These are phyloP conservation scores for Blastobotrys robertii DNA, from an alignment of 805 yeast species.

Conservation along the genomic window DNA sequence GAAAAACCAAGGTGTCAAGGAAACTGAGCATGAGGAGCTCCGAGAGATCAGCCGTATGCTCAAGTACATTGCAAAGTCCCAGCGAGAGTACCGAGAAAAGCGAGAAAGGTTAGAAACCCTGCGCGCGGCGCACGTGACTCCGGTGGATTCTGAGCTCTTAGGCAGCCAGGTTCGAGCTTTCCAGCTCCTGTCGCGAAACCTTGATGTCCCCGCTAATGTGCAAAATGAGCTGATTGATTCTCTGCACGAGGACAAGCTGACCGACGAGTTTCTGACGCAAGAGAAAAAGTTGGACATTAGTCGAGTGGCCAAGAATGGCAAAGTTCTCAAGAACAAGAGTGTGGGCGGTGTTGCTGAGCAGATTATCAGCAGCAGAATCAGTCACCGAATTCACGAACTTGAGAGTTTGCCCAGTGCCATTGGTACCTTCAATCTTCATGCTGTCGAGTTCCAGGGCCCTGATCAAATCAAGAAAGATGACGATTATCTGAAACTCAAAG, in stretches of 20 bases:
- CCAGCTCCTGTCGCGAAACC: slow-evolving; percentile 46
- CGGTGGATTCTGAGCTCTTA: slow-evolving; percentile 37
- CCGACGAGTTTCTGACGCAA: background rate
- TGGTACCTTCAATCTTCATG: slow-evolving; percentile 22
- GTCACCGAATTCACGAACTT: slow-evolving; percentile 36
- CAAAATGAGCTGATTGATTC: slow-evolving; percentile 32
- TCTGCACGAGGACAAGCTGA: slow-evolving; percentile 3
- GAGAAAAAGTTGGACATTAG: background rate
- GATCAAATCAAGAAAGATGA: slow-evolving; percentile 18
- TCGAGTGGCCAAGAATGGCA: background rate
- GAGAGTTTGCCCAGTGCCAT: slow-evolving; percentile 29
- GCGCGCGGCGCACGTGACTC: slow-evolving; percentile 6
- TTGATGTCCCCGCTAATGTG: slow-evolving; percentile 45
- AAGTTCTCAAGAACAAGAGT: slow-evolving; percentile 2
- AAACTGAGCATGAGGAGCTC: slow-evolving; percentile 24
- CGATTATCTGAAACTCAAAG: slow-evolving; percentile 32
- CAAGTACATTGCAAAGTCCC: slow-evolving; percentile 19
- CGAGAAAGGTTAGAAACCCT: slow-evolving; percentile 11
- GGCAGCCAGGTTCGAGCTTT: slow-evolving; percentile 66
- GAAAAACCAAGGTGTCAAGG: slow-evolving; percentile 18
- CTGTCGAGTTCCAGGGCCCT: slow-evolving; percentile 19
- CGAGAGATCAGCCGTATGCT: slow-evolving; percentile 23
- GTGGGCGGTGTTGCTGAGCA: slow-evolving; percentile 33
- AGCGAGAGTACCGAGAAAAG: slow-evolving; percentile 20
- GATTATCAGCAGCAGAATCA: slow-evolving; percentile 31